A percentile compares a stretch with the other conserved stretches of the same genome.
phyloP scores from a whole-genome alignment of 352 stramenopile species.

The Phytophthora pistaciae region DNA sequence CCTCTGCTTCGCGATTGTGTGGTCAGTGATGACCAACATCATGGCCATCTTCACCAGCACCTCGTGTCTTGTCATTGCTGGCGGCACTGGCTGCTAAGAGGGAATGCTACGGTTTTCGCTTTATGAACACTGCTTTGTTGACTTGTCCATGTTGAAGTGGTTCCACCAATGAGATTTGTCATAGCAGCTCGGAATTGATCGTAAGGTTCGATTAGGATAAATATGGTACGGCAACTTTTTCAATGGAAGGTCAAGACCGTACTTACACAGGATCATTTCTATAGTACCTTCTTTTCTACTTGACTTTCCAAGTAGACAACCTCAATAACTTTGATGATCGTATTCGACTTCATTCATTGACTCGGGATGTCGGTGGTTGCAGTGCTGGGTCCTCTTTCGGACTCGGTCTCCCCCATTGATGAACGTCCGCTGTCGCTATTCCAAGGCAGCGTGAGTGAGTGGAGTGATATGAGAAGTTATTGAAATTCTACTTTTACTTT shows the following conservation, averaged over 20 bases:
- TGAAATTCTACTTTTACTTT: too few species aligned
- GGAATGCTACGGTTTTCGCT: too few species aligned
- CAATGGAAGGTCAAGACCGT: too few species aligned
- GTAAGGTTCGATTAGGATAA: background rate
- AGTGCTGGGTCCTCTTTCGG: too few species aligned
- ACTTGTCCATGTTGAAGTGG: background rate
- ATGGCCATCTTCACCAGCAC: slow-evolving; percentile 11
- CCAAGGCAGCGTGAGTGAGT: too few species aligned
- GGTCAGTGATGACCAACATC: slow-evolving; percentile 22
- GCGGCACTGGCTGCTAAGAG: background rate
- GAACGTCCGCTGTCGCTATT: too few species aligned
- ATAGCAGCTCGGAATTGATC: background rate
- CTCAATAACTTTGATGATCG: background rate
- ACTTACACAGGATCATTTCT: slow-evolving; percentile 8
- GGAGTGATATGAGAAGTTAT: too few species aligned
- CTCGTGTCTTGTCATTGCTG: background rate
- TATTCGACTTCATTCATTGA: too few species aligned
- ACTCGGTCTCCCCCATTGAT: too few species aligned
- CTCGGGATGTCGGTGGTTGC: too few species aligned
- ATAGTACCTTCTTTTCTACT: too few species aligned
- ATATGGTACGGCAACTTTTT: background rate
- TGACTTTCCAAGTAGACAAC: too few species aligned
- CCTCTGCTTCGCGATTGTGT: slow-evolving; percentile 10
- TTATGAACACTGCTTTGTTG: background rate
- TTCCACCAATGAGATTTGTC: background rate